Conservation (phyloP, 2,329 filamentous ascomycete genomes). For the Cadophora sp. region DNA sequence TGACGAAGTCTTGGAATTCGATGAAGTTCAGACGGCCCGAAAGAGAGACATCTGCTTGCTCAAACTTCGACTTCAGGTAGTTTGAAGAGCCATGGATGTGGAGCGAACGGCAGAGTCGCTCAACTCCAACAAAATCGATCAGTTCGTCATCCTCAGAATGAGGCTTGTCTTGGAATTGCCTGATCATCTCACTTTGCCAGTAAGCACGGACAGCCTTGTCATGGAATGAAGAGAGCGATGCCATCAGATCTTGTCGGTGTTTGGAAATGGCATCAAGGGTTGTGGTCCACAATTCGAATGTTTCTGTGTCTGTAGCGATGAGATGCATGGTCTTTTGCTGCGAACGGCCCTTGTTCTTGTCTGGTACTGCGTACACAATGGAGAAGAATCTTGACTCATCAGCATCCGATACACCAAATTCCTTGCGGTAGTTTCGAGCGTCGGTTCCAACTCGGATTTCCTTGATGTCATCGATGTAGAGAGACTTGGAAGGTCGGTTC, state of each 20-base stretch:
- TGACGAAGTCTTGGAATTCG: constrained; percentile 86
- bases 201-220: constrained; percentile 82
- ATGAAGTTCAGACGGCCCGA: constrained; percentile 74
- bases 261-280: constrained; percentile 85
- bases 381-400: constrained; percentile 83
- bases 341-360: constrained; percentile 72
- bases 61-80: constrained; percentile 77
- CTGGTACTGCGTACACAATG: constrained; percentile 82
- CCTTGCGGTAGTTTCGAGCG: constrained; percentile 86
- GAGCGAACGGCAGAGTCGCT: constrained; percentile 84
- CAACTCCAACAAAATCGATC: constrained; percentile 79
- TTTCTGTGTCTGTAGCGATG: constrained; percentile 75
- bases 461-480: constrained; percentile 95
- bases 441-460: constrained; percentile 86
- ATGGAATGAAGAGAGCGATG: constrained; percentile 84
- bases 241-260: constrained; percentile 89
- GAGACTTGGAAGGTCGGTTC: constrained; percentile 77
- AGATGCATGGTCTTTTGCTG: constrained; percentile 82
- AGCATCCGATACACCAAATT: constrained; percentile 73
- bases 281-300: constrained; percentile 80
- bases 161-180: constrained; percentile 62
- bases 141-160: constrained; percentile 66
- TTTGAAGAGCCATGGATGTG: constrained; percentile 89
- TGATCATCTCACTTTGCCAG: constrained; percentile 85
- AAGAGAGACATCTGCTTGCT: constrained; percentile 69